Conservation (phyloP, 345 rosid genomes). For the Boechera retrofracta region DNA sequence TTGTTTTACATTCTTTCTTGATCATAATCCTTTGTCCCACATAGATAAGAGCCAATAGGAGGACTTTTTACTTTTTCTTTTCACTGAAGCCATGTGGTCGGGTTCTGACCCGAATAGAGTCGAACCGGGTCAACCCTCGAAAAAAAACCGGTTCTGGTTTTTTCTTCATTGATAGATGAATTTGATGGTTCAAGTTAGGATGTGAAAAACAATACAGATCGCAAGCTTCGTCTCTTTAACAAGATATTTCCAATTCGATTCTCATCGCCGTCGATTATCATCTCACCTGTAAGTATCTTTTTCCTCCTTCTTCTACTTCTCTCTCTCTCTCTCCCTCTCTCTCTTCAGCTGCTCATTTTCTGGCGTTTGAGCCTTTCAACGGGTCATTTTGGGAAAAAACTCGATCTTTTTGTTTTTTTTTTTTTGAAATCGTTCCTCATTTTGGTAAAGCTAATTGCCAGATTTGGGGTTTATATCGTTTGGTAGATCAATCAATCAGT, state of each 20-base stretch:
- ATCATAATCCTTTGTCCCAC: neutral
- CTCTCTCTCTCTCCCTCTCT: neutral
- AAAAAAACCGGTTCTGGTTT: neutral
- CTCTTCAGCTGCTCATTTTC: neutral
- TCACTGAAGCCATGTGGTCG: conserved; percentile 49
- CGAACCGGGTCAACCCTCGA: neutral
- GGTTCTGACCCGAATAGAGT: conserved; percentile 10
- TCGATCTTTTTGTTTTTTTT: neutral
- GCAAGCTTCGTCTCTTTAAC: neutral
- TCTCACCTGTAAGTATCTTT: conserved; percentile 19
- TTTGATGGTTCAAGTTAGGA: neutral
- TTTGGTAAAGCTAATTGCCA: neutral
- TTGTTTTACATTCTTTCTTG: neutral
- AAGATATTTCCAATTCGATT: conserved; percentile 12
- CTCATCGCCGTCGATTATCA: neutral
- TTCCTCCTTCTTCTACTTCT: neutral
- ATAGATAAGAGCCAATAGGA: neutral
- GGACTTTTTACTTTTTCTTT: neutral
- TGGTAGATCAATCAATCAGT: conserved; percentile 6
- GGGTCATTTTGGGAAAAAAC: neutral
- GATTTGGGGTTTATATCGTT: neutral
- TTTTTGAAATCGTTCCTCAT: neutral
- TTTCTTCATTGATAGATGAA: neutral
- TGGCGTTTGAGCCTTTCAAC: neutral
- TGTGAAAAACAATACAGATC: conserved; percentile 12